Evolutionary conservation across 306 rosid genomes (phyloP), one percentile per base, ranked within the genome.

Genomic region (Cicer arietinum): DNA sequence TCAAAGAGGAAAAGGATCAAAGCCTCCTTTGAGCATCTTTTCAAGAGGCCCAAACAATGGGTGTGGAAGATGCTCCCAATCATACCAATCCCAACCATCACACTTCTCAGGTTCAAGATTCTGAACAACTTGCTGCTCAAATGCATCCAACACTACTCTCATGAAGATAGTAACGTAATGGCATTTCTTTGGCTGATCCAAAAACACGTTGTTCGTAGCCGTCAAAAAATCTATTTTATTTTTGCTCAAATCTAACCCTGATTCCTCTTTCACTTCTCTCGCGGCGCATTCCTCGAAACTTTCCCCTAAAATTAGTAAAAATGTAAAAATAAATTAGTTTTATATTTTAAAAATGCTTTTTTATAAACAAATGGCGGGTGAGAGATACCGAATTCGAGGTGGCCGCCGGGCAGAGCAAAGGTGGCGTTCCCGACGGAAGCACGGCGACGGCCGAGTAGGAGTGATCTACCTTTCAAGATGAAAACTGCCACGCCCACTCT

Each of bases 31-130:
- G 12, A 88, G 77, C 90, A 80, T 84, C 39, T 83, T 88, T 9
- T 85, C 54, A 0, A 93, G 41, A 8, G 98, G 98, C 79, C 85
- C 73, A 81, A 90, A 93, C 40, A 93, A 75, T 0, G 96, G 96
- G 9, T 80, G 71, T 1, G 98, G 97, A 2, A 91, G 77, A 67
- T 82, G 48, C 47, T 61, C 80, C 90, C 89, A 89, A 0, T 84
- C 89, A 62, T 84, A 88, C 96, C 97, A 93, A 12, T 75, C 90
- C 98, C 96, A 93, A 6, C 96, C 98, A 48, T 84, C 88, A 66
- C 97, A 93, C 76, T 88, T 85, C 8, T 51, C 9, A 8, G 95
- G 95, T 86, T 93, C 98, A 2, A 85, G 37, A 74, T 88, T 93
- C 71, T 75, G 78, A 0, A 90, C 87, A 14, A 17, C 67, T 53